These are phyloP conservation scores for Coemansia sp. DNA, from an alignment of 192 early-diverging fungal species.

Conservation along the genomic window DNA sequence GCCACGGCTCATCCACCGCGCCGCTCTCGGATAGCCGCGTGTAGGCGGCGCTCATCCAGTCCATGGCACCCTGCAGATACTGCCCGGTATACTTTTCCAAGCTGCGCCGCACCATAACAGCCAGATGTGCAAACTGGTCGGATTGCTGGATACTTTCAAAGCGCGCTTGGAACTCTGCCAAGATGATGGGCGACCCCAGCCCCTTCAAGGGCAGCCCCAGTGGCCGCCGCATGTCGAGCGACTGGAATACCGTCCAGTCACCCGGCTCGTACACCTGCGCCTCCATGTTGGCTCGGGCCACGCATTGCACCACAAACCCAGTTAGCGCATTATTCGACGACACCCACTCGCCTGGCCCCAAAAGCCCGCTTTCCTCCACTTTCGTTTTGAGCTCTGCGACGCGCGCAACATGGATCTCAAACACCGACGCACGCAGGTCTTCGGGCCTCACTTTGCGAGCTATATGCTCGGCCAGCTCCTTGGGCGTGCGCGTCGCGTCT, in stretches of 20 bases:
- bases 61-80: constrained; percentile 29
- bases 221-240: constrained; percentile 39
- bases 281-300: constrained; percentile 31
- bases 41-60: constrained; percentile 33
- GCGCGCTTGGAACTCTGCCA: constrained; percentile 21
- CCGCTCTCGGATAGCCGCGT: constrained; percentile 6
- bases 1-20: constrained; percentile 30
- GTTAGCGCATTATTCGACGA: constrained; percentile 33
- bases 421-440: constrained; percentile 20
- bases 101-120: constrained; percentile 16
- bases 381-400: constrained; percentile 9
- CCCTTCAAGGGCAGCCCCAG: constrained; percentile 20
- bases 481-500: constrained; percentile 18
- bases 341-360: constrained; percentile 27
- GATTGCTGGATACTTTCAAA: constrained; percentile 1
- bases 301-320: constrained; percentile 19
- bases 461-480: constrained; percentile 3
- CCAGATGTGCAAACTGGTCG: constrained; percentile 4
- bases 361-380: constrained; percentile 19
- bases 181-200: constrained; percentile 39
- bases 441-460: constrained; percentile 5
- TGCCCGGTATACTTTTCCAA: constrained; percentile 17
- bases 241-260: constrained; percentile 37
- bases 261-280: constrained; percentile 20
- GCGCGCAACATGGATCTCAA: constrained; percentile 4